Percentiles rank a stretch among this genome's conserved stretches.
Conservation (phyloP, 2,329 filamentous ascomycete species). For the Aspergillus uvarum region DNA sequence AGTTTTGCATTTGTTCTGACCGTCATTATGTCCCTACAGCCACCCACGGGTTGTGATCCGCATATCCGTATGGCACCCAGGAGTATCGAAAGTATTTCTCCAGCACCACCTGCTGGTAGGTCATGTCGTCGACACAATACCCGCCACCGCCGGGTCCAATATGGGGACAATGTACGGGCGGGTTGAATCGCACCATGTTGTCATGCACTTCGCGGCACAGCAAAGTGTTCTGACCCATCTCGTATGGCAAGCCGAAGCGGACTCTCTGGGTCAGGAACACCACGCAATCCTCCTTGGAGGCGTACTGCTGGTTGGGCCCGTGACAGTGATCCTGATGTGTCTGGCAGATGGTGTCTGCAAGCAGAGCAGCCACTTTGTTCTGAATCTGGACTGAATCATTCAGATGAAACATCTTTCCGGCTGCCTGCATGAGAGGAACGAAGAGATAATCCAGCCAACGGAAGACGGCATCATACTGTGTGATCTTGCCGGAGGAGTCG, state of each 20-base stretch:
- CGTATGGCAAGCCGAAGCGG: constrained; percentile 26
- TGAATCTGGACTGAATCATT: constrained; percentile 10
- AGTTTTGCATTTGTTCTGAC: background rate
- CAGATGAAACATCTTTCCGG: constrained; percentile 20
- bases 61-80: constrained; percentile 27
- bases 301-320: constrained; percentile 24
- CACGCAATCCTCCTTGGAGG: constrained; percentile 16
- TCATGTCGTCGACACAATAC: constrained; percentile 31
- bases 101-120: constrained; percentile 24
- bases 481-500: constrained; percentile 16
- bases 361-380: background rate
- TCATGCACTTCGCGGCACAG: constrained; percentile 31
- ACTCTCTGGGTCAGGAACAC: constrained; percentile 20
- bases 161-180: constrained; percentile 28
- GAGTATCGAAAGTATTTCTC: constrained; percentile 26
- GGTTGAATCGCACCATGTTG: constrained; percentile 30
- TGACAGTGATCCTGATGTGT: constrained; percentile 23
- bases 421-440: background rate
- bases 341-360: constrained; percentile 24
- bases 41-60: constrained; percentile 21
- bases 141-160: constrained; percentile 28
- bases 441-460: constrained; percentile 22
- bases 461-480: constrained; percentile 21
- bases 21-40: background rate
- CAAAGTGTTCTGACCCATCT: constrained; percentile 28